A percentile compares a stretch with the other conserved stretches of the same genome.
Conservation (phyloP, 1,139 yeast species). For the Kodamaea alishanica region DNA sequence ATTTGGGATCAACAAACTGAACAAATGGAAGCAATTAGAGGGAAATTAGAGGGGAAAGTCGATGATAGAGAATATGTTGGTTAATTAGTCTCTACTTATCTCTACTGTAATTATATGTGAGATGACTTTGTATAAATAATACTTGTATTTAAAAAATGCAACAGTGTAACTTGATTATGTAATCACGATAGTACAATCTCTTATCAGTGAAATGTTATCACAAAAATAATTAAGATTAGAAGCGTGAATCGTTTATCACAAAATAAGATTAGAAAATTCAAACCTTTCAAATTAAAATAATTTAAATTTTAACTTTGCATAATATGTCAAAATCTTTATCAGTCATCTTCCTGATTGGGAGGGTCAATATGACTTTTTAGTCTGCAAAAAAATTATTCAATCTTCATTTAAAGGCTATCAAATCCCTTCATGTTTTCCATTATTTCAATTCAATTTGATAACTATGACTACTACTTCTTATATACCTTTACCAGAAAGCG, state of each 20-base stretch:
- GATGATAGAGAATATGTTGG: constrained; percentile 48
- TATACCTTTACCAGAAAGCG: constrained; percentile 58
- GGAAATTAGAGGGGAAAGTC: constrained; percentile 68
- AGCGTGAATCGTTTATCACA: too few species aligned
- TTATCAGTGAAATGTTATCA: too few species aligned
- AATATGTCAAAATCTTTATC: constrained; percentile 1
- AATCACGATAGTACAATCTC: too few species aligned
- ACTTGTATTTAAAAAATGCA: too few species aligned
- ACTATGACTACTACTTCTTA: constrained; percentile 7
- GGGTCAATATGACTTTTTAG: neutral
- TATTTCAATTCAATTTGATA: neutral
- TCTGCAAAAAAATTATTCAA: neutral
- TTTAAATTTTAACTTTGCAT: too few species aligned
- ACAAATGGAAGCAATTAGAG: constrained; percentile 78
- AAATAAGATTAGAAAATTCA: too few species aligned
- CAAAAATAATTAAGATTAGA: too few species aligned
- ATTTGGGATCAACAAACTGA: constrained; percentile 72
- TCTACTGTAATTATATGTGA: too few species aligned
- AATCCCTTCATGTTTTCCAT: neutral
- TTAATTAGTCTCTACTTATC: constrained; percentile 5
- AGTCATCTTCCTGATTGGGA: neutral
- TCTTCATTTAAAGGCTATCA: neutral
- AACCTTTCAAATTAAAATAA: too few species aligned
- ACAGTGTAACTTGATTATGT: too few species aligned
- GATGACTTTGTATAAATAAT: too few species aligned